Conservation (phyloP, 805 yeast species). For the Schwanniomyces occidentalis region DNA sequence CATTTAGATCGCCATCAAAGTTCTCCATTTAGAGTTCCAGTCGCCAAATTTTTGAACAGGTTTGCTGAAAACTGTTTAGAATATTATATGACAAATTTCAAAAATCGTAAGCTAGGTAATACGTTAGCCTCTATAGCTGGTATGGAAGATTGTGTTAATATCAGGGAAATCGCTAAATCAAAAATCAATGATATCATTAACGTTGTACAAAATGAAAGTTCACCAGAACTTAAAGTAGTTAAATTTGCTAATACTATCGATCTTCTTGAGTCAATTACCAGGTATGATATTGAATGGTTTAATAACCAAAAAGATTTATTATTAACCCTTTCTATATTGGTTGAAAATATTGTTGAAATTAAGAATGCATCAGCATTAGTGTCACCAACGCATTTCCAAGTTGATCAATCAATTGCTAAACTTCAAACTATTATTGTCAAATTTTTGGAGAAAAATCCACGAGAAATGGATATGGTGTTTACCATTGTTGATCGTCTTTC, state of each 20-base stretch:
- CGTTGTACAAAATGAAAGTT: constrained; percentile 48
- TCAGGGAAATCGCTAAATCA: constrained; percentile 56
- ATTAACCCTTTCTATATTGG: constrained; percentile 40
- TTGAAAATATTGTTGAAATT: constrained; percentile 44
- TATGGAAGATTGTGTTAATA: constrained; percentile 51
- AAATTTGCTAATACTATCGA: constrained; percentile 77
- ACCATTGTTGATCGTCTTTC: constrained; percentile 36
- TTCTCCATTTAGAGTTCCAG: constrained; percentile 90
- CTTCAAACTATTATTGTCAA: constrained; percentile 47
- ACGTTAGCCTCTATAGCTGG: constrained; percentile 67
- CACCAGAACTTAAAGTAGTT: constrained; percentile 54
- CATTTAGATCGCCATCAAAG: constrained; percentile 79
- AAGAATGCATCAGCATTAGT: constrained; percentile 45
- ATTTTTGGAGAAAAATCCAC: constrained; percentile 24
- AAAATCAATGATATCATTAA: constrained; percentile 51
- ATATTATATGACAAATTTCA: constrained; percentile 66
- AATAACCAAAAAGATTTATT: constrained; percentile 47
- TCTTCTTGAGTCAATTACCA: constrained; percentile 53
- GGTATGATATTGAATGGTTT: constrained; percentile 61
- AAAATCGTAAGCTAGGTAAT: constrained; percentile 62
- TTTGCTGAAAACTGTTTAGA: constrained; percentile 74
- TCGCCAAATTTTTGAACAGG: constrained; percentile 81
- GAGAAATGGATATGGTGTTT: constrained; percentile 30
- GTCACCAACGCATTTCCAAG: constrained; percentile 66
- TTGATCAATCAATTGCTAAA: constrained; percentile 66